phyloP scores from a whole-genome alignment of 805 yeast genomes.

The Citeromyces matritensis region DNA sequence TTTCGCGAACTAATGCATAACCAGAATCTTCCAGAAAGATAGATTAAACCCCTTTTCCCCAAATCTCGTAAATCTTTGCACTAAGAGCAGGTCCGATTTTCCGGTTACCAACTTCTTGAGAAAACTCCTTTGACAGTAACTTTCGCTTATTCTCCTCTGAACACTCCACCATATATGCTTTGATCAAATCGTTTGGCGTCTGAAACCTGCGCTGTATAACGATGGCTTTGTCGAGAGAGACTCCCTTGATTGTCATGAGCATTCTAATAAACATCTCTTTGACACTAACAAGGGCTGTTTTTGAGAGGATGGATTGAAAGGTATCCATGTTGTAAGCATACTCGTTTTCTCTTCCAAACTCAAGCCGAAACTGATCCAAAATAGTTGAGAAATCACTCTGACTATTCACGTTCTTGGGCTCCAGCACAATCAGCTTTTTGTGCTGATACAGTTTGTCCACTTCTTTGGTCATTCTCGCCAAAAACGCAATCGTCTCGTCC shows the following conservation, averaged over 20 bases:
- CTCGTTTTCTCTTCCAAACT: slow-evolving; percentile 18
- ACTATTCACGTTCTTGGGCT: slow-evolving; percentile 29
- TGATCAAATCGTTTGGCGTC: slow-evolving; percentile 52
- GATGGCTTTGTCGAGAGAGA: slow-evolving; percentile 74
- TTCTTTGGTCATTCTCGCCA: slow-evolving; percentile 29
- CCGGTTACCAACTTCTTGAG: slow-evolving; percentile 30
- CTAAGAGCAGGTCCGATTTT: slow-evolving; percentile 37
- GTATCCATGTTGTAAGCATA: slow-evolving; percentile 32
- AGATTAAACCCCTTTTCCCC: slow-evolving; percentile 26
- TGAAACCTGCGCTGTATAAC: slow-evolving; percentile 56
- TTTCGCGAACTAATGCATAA: too few species aligned
- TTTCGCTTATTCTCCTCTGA: slow-evolving; percentile 10
- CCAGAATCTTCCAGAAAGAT: too few species aligned
- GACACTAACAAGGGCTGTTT: slow-evolving; percentile 54
- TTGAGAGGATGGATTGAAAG: slow-evolving; percentile 57
- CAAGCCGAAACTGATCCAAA: slow-evolving; percentile 23
- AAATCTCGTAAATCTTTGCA: slow-evolving; percentile 33
- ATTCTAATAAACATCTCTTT: slow-evolving; percentile 62
- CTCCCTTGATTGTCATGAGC: slow-evolving; percentile 70
- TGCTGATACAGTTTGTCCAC: slow-evolving; percentile 21
- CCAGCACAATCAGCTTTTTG: slow-evolving; percentile 29
- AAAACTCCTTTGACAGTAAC: slow-evolving; percentile 16
- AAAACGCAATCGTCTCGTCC: slow-evolving; percentile 58
- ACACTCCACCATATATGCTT: slow-evolving; percentile 21
- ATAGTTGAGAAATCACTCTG: slow-evolving; percentile 33